Evolutionary conservation across 1,284 basidiomycete genomes (phyloP), one percentile per base, ranked within the genome.

Genomic region (Heliocybe sulcata): DNA sequence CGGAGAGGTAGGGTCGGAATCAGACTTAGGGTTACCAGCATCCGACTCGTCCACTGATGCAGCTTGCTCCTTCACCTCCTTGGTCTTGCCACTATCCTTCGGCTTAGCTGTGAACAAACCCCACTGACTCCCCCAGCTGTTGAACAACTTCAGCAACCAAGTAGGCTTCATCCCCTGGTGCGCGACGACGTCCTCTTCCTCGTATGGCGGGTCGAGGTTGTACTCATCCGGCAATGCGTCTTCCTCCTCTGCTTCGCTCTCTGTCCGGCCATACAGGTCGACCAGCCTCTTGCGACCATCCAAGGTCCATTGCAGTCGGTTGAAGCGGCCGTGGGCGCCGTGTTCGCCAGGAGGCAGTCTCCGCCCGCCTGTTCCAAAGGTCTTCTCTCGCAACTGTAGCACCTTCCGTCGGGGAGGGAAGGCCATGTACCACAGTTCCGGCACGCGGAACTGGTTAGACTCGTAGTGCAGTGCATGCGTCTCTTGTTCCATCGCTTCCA

Each of bases 191-290:
- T 82, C 81, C 25, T 79, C 79, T 38, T 71, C 68, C 8, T 65
- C 68, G 12, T 65, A 61, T 16, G 27, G 23, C 11, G 47, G 47
- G 52, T 64, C 63, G 14, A 55, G 57, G 52, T 66, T 61, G 45
- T 65, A 67, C 53, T 67, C 61, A 22, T 67, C 71, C 33, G 77
- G 79, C 3, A 80, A 67, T 52, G 63, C 70, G 42, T 68, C 69
- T 65, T 90, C 88, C 60, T 90, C 87, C 61, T 85, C 85, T 22
- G 75, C 87, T 67, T 90, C 87, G 57, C 79, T 82, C 70, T 87
- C 86, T 55, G 85, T 90, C 49, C 87, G 71, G 12, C 88, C 87
- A 45, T 80, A 64, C 35, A 71, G 67, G 66, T 90, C 87, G 51
- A 90, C 87, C 1, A 83, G 65, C 48, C 79, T 69, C 64, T 79